Conservation (phyloP, 2,329 filamentous ascomycete genomes). For the Sarocladium strictum region DNA sequence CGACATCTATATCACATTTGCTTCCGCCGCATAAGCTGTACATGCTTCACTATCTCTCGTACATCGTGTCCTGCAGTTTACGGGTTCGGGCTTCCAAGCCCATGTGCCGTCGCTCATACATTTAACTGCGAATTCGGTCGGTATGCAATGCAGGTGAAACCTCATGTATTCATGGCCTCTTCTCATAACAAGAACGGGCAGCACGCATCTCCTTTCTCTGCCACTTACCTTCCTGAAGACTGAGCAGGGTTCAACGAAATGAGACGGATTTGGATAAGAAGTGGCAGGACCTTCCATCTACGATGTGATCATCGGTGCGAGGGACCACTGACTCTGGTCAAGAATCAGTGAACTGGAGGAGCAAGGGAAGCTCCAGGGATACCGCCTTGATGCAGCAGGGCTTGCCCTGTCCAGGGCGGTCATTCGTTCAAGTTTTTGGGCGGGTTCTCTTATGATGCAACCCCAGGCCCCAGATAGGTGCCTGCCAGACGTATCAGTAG, state of each 20-base stretch:
- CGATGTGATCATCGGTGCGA: too few relatives aligned
- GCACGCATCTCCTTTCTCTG: not conserved
- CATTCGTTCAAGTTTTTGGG: not conserved
- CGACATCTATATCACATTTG: slow-evolving; percentile 3
- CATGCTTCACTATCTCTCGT: not conserved
- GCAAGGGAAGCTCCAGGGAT: not conserved
- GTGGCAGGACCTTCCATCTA: too few relatives aligned
- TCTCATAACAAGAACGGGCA: not conserved
- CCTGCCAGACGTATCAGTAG: not conserved
- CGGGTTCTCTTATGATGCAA: not conserved
- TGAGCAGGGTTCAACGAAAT: not conserved
- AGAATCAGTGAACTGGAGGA: not conserved
- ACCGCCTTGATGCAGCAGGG: not conserved
- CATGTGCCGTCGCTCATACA: too few relatives aligned
- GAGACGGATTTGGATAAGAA: too few relatives aligned
- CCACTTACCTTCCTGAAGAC: not conserved
- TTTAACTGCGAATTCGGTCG: too few relatives aligned
- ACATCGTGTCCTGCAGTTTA: not conserved
- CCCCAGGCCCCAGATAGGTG: not conserved
- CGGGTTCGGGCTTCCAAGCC: not conserved
- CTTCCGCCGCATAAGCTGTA: not conserved
- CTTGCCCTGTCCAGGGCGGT: not conserved
- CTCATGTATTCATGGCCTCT: not conserved
- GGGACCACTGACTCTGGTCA: not conserved
- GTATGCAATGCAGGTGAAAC: not conserved